Base-by-base conservation (phyloP, 1,284 basidiomycete genomes). In the Tilletia setariae region DNA sequence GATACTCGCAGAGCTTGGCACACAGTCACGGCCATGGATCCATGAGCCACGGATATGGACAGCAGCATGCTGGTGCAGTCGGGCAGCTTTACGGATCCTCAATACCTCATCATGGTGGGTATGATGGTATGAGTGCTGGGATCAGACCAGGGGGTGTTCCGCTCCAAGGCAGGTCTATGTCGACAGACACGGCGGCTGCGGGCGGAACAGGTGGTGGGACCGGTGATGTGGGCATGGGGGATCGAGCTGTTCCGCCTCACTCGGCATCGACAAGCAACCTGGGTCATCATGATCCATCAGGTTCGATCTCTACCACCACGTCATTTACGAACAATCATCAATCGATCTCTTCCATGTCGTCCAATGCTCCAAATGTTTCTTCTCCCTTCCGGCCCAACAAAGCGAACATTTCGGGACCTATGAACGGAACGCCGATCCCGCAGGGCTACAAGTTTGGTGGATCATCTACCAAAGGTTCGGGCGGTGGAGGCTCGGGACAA, bases 331-430 rank as follows among this genome's bases (percentile, higher is more conserved):
- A n/a, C n/a, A n/a, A n/a, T n/a, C n/a, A n/a, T 44, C 43, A 19
- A 44, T 9, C 19, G 43, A 19, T 19, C 11, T n/a, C n/a, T n/a
- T n/a, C n/a, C n/a, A n/a, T 23, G n/a, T 19, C 47, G 47, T 49
- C 47, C 47, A 49, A 15, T 23, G 19, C 47, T n/a, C 25, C 47
- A 23, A n/a, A n/a, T n/a, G 47, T n/a, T 8, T 49, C 47, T 1
- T 11, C 47, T 19, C 47, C 47, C n/a, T n/a, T 49, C n/a, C 13
- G 35, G 1, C 13, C 9, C 42, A 85, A 86, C 66, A 90, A 89
- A 82, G 87, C 89, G 56, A 91, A 93, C 83, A 95, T 95, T 68
- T 93, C 91, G n/a, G 91, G 88, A 0, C 93, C 93, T 42, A 86
- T 94, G 82, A 90, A 90, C 72, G 93, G 92, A 15, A 88, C 88